Percentiles rank a stretch among this genome's conserved stretches.
Conservation (phyloP, 768 basidiomycete species). For the Termitomyces sp. region DNA sequence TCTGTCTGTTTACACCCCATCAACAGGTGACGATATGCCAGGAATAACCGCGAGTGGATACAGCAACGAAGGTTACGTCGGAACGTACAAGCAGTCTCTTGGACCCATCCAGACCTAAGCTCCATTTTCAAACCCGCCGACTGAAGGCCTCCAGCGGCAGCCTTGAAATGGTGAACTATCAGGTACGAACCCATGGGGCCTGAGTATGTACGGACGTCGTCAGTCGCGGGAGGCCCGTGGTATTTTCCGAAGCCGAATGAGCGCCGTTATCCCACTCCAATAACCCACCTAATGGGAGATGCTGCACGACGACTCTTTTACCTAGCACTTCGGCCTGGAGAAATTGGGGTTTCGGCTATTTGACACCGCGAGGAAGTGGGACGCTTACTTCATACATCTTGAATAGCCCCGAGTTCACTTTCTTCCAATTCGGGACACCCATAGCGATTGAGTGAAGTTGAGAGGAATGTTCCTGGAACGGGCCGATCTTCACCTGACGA, state of each 20-base stretch:
- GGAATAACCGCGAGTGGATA: neutral
- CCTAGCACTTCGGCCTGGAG: conserved; percentile 81
- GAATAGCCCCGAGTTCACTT: conserved; percentile 85
- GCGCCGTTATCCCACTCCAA: conserved; percentile 54
- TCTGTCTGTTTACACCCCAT: neutral
- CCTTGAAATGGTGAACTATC: neutral
- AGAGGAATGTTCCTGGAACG: conserved; percentile 91
- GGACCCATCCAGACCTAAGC: neutral
- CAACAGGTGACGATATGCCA: neutral
- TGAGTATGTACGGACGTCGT: neutral
- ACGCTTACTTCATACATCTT: conserved; percentile 89
- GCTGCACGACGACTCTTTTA: conserved; percentile 96
- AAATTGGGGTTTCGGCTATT: neutral
- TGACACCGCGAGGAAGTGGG: neutral
- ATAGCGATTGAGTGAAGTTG: conserved; percentile 83
- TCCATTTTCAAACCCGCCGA: neutral
- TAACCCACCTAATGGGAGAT: conserved; percentile 81
- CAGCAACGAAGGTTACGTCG: neutral
- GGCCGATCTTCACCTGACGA: conserved; percentile 76
- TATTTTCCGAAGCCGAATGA: conserved; percentile 8
- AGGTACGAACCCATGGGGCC: conserved; percentile 6
- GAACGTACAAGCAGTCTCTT: neutral
- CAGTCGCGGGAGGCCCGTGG: neutral
- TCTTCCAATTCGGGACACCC: conserved; percentile 87
- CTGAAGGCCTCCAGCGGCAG: neutral